These are phyloP conservation scores for Persicaria maculosa DNA, from an alignment of 148 eudicot genomes.

Conservation along the genomic window DNA sequence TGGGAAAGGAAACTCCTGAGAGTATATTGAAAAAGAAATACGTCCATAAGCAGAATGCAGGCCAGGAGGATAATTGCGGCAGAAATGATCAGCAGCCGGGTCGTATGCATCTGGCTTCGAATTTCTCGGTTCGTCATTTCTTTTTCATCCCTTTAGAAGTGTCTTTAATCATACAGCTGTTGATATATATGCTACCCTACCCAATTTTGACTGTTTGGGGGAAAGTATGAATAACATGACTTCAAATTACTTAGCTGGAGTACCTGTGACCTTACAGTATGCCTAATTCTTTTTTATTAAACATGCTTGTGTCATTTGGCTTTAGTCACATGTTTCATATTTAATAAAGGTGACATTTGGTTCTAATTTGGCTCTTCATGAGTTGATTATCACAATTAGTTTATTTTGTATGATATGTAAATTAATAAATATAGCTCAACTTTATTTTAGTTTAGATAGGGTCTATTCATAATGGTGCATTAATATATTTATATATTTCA, in stretches of 20 bases:
- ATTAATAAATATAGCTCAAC: too few relatives aligned
- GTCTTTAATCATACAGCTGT: too few relatives aligned
- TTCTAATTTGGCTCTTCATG: too few relatives aligned
- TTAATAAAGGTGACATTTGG: background rate
- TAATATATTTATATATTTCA: too few relatives aligned
- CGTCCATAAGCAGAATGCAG: constrained; percentile 21
- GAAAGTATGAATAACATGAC: background rate
- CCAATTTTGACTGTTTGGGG: background rate
- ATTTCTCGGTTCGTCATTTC: constrained; percentile 33
- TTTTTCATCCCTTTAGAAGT: background rate
- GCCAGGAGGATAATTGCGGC: constrained; percentile 22
- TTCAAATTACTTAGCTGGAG: background rate
- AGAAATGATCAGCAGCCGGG: constrained; percentile 23
- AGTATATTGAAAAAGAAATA: constrained; percentile 46
- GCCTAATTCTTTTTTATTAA: background rate
- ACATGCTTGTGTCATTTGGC: background rate
- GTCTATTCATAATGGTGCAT: too few relatives aligned
- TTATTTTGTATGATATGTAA: background rate
- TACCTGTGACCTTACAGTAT: background rate
- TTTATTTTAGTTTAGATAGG: too few relatives aligned
- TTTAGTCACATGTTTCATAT: background rate
- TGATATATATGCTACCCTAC: too few relatives aligned
- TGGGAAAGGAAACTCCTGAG: constrained; percentile 85
- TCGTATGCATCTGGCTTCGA: constrained; percentile 28
- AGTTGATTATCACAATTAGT: background rate